These are phyloP conservation scores for Protomyces gravidus DNA, from an alignment of 1,139 yeast genomes.

Conservation along the genomic window DNA sequence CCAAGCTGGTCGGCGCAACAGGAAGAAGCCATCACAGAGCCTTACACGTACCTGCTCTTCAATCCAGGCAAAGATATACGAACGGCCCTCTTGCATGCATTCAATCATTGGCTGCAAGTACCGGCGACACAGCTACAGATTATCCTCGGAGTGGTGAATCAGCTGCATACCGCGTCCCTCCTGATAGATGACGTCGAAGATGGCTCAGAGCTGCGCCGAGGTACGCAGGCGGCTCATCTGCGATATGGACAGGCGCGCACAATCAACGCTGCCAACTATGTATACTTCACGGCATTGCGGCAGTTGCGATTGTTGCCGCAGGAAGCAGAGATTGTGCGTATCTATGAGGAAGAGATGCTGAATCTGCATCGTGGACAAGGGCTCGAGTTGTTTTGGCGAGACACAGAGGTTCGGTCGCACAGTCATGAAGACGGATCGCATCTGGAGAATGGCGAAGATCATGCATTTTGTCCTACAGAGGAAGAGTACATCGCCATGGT, in stretches of 20 bases:
- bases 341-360: constrained; percentile 59
- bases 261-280: constrained; percentile 74
- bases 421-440: too few species aligned
- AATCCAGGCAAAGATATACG: constrained; percentile 59
- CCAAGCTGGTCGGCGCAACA: constrained; percentile 5
- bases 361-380: constrained; percentile 88
- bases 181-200: constrained; percentile 87
- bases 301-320: constrained; percentile 35
- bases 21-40: constrained; percentile 43
- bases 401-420: constrained; percentile 38
- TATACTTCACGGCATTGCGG: constrained; percentile 68
- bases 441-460: too few species aligned
- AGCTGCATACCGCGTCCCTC: constrained; percentile 62
- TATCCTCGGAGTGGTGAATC: constrained; percentile 50
- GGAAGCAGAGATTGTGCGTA: constrained; percentile 7
- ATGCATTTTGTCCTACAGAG: constrained; percentile 57
- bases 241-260: constrained; percentile 74
- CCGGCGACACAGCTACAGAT: constrained; percentile 41
- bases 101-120: constrained; percentile 49
- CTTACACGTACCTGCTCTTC: constrained; percentile 50
- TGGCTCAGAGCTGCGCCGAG: constrained; percentile 63
- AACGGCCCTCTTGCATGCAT: constrained; percentile 48
- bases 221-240: constrained; percentile 70
- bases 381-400: constrained; percentile 83
- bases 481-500: constrained; percentile 74